Conservation (phyloP, 1,284 basidiomycete species). For the Porogramme epimiltina region DNA sequence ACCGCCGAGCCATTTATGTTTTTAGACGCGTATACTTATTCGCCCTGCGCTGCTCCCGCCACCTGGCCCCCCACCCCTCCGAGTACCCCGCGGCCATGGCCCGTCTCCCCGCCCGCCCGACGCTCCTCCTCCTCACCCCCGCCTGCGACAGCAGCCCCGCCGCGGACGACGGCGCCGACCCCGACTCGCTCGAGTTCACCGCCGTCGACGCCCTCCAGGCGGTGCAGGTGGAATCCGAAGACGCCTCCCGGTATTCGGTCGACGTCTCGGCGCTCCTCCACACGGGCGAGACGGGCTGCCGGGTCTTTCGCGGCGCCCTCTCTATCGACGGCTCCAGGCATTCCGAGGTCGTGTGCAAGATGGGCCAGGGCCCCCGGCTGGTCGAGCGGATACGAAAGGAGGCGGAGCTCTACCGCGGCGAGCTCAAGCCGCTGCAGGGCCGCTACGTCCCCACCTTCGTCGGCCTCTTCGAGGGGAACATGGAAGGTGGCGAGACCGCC, state of each 20-base stretch:
- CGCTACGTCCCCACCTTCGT: constrained; percentile 6
- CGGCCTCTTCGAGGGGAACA: constrained; percentile 9
- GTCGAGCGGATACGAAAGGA: constrained; percentile 6
- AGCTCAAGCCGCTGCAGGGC: constrained; percentile 5
- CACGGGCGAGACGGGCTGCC: background rate
- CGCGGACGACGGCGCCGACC: constrained; percentile 1
- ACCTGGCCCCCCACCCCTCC: background rate
- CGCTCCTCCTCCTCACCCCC: constrained; percentile 9
- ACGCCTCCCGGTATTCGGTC: constrained; percentile 6
- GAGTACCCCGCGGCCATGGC: background rate
- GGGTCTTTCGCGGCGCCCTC: constrained; percentile 6
- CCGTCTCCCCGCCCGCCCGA: background rate
- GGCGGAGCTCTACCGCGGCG: constrained; percentile 6
- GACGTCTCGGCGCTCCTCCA: constrained; percentile 5
- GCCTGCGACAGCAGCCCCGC: constrained; percentile 1
- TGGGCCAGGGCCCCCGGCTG: background rate
- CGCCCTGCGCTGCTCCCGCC: constrained; percentile 2
- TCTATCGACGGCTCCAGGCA: constrained; percentile 3
- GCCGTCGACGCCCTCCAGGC: constrained; percentile 5
- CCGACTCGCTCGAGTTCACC: constrained; percentile 3
- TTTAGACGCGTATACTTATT: constrained; percentile 2
- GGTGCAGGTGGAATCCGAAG: constrained; percentile 2
- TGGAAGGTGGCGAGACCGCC: constrained; percentile 2
- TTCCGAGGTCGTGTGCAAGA: constrained; percentile 11
- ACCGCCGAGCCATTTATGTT: background rate